Evolutionary conservation across 176 grass and related monocot genomes (phyloP).

Genomic region (Melocanna baccifera): DNA sequence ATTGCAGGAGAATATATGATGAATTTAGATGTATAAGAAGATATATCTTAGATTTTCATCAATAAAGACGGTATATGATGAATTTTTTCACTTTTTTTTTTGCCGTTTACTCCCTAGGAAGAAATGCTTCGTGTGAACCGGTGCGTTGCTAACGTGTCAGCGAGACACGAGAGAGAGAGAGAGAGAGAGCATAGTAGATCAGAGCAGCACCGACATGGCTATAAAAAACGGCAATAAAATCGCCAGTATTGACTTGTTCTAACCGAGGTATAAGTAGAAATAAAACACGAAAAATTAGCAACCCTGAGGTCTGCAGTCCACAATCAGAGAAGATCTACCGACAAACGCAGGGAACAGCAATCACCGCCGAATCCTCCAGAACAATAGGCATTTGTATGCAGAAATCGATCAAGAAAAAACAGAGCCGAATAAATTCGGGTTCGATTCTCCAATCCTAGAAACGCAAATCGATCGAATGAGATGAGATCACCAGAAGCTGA

Average conservation of each 20-base stretch:
- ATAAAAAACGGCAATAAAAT: background rate
- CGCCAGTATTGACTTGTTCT: background rate
- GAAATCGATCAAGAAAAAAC: background rate
- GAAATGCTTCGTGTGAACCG: background rate
- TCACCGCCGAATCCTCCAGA: background rate
- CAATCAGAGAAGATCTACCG: conserved; percentile 26
- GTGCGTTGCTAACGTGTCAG: background rate
- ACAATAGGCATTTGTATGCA: background rate
- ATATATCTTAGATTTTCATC: too few species aligned
- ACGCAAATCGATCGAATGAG: background rate
- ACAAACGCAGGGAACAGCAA: background rate
- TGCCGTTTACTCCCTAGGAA: background rate
- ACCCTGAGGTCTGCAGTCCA: background rate
- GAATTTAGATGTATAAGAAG: too few species aligned
- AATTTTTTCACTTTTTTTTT: too few species aligned
- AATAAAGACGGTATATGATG: too few species aligned
- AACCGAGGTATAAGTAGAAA: background rate
- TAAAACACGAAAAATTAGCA: conserved; percentile 20
- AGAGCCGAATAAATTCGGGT: background rate
- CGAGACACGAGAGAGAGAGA: background rate
- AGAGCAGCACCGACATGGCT: conserved; percentile 30
- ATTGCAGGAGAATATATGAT: too few species aligned
- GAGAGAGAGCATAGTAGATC: background rate
- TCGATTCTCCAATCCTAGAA: background rate
- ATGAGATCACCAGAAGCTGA: background rate